Percentiles rank a stretch among this genome's conserved stretches.
These are phyloP conservation scores for Lodderomyces orthopsilosis DNA, from an alignment of 1,139 yeast genomes.

Conservation along the genomic window DNA sequence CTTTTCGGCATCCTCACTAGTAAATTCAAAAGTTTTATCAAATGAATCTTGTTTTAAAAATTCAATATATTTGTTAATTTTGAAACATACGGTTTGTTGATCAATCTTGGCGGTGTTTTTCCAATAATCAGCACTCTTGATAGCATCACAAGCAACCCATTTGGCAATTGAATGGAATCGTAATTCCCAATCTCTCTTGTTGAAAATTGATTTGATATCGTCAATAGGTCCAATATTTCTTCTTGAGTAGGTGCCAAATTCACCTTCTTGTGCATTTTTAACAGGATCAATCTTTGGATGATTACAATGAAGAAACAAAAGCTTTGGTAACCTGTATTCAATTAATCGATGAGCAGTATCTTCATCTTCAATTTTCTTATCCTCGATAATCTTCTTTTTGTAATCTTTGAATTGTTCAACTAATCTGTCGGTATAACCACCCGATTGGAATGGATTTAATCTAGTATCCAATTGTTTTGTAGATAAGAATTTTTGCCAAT, in stretches of 20 bases:
- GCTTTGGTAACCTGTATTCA: conserved; percentile 22
- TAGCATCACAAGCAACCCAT: conserved; percentile 36
- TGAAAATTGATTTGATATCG: conserved; percentile 15
- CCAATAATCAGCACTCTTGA: conserved; percentile 25
- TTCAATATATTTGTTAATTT: conserved; percentile 25
- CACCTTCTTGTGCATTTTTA: conserved; percentile 19
- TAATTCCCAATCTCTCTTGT: conserved; percentile 20
- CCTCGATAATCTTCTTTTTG: conserved; percentile 13
- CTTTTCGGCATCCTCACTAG: background rate
- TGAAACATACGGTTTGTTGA: conserved; percentile 25
- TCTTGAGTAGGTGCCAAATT: conserved; percentile 17
- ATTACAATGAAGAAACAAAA: conserved; percentile 41
- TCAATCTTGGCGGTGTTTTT: conserved; percentile 18
- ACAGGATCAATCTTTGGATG: conserved; percentile 41
- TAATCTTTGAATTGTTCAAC: conserved; percentile 20
- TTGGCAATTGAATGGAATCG: conserved; percentile 32
- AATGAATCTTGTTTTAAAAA: conserved; percentile 23
- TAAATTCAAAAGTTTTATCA: conserved; percentile 11
- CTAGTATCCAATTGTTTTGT: conserved; percentile 24
- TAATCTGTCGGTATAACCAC: conserved; percentile 23
- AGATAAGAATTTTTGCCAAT: conserved; percentile 29
- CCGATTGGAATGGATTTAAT: conserved; percentile 31
- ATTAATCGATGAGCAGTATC: conserved; percentile 11
- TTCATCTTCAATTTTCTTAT: conserved; percentile 13
- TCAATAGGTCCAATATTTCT: conserved; percentile 24